phyloP scores from a whole-genome alignment of 257 asterid species.

The Solanum chmielewskii region DNA sequence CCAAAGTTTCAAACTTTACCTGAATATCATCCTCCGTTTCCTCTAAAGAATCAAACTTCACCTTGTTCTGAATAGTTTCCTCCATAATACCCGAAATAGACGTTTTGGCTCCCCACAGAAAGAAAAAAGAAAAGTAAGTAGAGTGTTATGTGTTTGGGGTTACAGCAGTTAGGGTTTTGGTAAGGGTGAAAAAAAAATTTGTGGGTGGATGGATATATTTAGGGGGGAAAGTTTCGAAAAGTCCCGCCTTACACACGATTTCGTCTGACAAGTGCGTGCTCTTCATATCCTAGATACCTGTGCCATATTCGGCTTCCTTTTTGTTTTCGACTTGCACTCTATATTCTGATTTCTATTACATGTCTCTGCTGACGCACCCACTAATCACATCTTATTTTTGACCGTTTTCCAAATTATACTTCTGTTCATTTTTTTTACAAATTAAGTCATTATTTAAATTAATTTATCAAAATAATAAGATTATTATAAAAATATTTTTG shows the following conservation, averaged over 20 bases:
- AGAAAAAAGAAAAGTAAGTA: not conserved
- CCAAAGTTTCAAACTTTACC: not conserved
- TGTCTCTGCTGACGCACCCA: too few relatives aligned
- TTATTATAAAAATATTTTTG: too few relatives aligned
- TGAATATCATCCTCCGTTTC: not conserved
- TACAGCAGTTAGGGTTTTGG: not conserved
- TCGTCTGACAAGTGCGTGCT: not conserved
- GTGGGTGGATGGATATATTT: not conserved
- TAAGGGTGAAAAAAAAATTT: not conserved
- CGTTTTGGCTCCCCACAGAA: not conserved
- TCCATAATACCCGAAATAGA: not conserved
- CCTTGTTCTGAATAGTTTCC: not conserved
- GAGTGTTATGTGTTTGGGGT: not conserved
- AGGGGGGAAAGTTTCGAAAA: not conserved
- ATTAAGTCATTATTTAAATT: too few relatives aligned
- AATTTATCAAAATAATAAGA: too few relatives aligned
- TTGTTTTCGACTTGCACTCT: not conserved
- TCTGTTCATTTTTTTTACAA: too few relatives aligned
- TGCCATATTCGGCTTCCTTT: not conserved
- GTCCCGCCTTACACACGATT: not conserved
- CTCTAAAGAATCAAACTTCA: not conserved
- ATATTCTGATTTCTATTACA: too few relatives aligned
- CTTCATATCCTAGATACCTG: not conserved
- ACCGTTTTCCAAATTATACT: too few relatives aligned
- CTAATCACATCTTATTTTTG: too few relatives aligned